Evolutionary conservation across 1,284 basidiomycete species (phyloP), one percentile per base, ranked within the genome.

Genomic region (Puccinia triticina): DNA sequence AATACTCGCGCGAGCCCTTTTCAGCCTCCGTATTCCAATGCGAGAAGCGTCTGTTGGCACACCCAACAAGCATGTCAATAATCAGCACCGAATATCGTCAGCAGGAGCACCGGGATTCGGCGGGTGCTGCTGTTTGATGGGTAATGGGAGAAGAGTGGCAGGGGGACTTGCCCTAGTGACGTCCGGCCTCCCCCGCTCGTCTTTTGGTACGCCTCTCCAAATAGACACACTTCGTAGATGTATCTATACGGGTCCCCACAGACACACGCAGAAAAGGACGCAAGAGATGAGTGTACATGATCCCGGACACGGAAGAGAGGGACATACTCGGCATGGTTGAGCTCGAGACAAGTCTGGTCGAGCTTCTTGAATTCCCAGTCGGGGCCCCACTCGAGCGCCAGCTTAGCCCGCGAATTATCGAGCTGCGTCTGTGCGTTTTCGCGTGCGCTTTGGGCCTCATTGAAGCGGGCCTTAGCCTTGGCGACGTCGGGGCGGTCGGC

Each of bases 361-460:
- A 99, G 90, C 88, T 96, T 95, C 89, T 96, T 96, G 93, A 95
- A 99, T 88, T 98, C 95, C 83, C 93, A 94, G 48, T 94, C 90
- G 0, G 88, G 87, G 11, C 96, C 96, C 86, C 92, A 98, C 83
- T 91, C 90, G 34, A 91, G 90, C 1, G 86, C 86, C n/a, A 93
- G 84, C 12, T 85, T 85, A 26, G 84, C 86, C 64, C 92, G 90
- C 29, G 89, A 88, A 67, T 89, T 88, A 67, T 89, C 80, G 4
- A 88, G 84, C 12, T 85, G 88, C 72, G 88, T 88, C 85, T 93
- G 91, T 0, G 91, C 90, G 29, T 92, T 90, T 53, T 88, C 89
- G 82, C 93, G 88, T 7, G 87, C 86, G 55, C 85, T 86, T 46
- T 86, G 84, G 0, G 89, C 88, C 1, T 86, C 85, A 57, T 86